Conservation (phyloP, 176 grass and related monocot genomes). For the Oryza meridionalis region DNA sequence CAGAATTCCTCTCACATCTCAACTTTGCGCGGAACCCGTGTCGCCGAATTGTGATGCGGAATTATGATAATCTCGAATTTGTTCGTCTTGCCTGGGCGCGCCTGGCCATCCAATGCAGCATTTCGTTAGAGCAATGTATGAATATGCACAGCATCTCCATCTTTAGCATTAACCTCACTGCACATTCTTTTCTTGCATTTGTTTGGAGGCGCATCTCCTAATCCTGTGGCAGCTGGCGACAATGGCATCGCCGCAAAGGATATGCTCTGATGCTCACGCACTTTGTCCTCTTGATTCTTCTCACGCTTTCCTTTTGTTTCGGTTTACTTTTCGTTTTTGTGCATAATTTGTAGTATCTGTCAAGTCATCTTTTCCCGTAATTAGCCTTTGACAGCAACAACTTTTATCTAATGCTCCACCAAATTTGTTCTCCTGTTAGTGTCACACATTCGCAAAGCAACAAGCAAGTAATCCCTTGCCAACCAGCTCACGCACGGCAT, state of each 20-base stretch:
- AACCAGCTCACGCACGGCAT: background rate
- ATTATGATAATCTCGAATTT: background rate
- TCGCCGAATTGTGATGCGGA: background rate
- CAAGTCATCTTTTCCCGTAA: background rate
- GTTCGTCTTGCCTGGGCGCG: background rate
- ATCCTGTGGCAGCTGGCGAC: background rate
- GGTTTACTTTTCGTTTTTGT: constrained; percentile 28
- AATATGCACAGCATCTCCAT: constrained; percentile 30
- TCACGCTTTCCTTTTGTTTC: constrained; percentile 14
- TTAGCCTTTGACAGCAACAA: constrained; percentile 18
- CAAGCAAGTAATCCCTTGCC: background rate
- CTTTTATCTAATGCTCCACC: background rate
- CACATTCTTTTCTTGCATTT: constrained; percentile 35
- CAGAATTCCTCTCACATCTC: background rate
- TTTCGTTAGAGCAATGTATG: background rate
- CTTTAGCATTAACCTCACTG: background rate
- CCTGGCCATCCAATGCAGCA: background rate
- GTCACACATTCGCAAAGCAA: background rate
- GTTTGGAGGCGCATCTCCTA: constrained; percentile 11
- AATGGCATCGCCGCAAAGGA: constrained; percentile 42
- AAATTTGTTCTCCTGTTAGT: constrained; percentile 4
- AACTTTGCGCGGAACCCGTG: background rate
- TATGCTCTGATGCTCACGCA: constrained; percentile 10
- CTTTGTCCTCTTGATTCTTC: constrained; percentile 14
- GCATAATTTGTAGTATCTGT: background rate